These are phyloP conservation scores for Haplographium delicatum DNA, from an alignment of 495 filamentous ascomycete species.

Conservation along the genomic window DNA sequence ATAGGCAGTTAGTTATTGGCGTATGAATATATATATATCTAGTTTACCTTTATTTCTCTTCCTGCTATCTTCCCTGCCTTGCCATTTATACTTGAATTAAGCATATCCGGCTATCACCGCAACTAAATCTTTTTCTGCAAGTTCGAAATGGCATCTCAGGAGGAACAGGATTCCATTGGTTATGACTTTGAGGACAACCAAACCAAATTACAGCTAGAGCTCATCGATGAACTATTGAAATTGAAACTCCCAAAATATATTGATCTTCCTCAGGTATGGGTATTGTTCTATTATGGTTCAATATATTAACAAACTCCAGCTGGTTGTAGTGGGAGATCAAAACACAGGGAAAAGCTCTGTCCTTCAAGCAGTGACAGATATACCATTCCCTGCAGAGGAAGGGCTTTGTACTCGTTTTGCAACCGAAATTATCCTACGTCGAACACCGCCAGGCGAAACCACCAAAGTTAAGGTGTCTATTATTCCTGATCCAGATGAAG, in stretches of 20 bases:
- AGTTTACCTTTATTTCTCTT: too few relatives aligned
- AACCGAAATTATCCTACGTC: conserved; percentile 46
- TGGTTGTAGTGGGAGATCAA: conserved; percentile 56
- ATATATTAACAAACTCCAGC: conserved; percentile 52
- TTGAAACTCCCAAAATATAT: conserved; percentile 6
- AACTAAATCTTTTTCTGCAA: too few relatives aligned
- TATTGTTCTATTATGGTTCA: conserved; percentile 3
- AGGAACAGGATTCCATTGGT: too few relatives aligned
- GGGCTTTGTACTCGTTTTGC: conserved; percentile 53
- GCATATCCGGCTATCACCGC: too few relatives aligned
- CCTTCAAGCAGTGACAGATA: conserved; percentile 58
- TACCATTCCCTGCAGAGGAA: conserved; percentile 49
- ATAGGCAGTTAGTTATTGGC: too few relatives aligned
- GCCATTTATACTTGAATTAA: too few relatives aligned
- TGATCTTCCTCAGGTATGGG: conserved; percentile 4
- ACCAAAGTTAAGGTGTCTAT: conserved; percentile 1
- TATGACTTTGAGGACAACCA: conserved; percentile 11
- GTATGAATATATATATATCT: too few relatives aligned
- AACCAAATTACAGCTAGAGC: conserved; percentile 6
- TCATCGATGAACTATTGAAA: conserved; percentile 9
- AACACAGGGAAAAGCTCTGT: conserved; percentile 60
- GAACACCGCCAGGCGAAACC: neutral
- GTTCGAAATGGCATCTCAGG: too few relatives aligned
- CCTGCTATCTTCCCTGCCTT: too few relatives aligned
- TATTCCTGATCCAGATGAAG: conserved; percentile 3